Evolutionary conservation across 495 filamentous ascomycete genomes (phyloP).

Genomic region (Aspergillus indologenus): DNA sequence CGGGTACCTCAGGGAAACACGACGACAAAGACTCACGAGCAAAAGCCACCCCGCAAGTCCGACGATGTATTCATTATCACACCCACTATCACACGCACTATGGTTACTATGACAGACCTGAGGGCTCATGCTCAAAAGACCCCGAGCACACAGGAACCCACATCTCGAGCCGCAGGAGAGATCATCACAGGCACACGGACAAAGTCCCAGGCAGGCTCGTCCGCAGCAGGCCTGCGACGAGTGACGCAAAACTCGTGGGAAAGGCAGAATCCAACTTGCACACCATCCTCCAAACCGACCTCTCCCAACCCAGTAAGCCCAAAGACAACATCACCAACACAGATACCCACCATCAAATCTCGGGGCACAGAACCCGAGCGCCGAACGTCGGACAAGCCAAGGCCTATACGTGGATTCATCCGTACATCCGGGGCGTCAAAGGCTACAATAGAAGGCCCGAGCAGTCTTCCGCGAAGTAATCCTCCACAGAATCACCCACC

Average conservation of each 20-base stretch:
- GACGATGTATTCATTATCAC: slow-evolving; percentile 52
- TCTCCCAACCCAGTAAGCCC: background rate
- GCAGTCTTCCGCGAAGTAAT: slow-evolving; percentile 22
- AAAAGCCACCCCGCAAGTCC: slow-evolving; percentile 17
- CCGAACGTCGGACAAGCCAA: slow-evolving; percentile 15
- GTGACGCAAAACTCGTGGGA: slow-evolving; percentile 23
- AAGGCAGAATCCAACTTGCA: slow-evolving; percentile 11
- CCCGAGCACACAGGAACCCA: slow-evolving; percentile 4
- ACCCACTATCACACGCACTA: slow-evolving; percentile 46
- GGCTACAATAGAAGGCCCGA: slow-evolving; percentile 31
- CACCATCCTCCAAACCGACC: background rate
- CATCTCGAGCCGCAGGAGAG: slow-evolving; percentile 23
- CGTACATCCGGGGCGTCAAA: slow-evolving; percentile 34
- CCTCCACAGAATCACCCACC: slow-evolving; percentile 4
- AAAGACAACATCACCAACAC: background rate
- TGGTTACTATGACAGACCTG: slow-evolving; percentile 25
- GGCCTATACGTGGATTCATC: slow-evolving; percentile 42
- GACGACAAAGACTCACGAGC: slow-evolving; percentile 15
- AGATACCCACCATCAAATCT: background rate
- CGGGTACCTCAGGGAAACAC: slow-evolving; percentile 15
- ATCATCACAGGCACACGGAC: slow-evolving; percentile 32
- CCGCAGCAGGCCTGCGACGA: slow-evolving; percentile 33
- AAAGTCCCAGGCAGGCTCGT: slow-evolving; percentile 30
- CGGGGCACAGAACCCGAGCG: background rate
- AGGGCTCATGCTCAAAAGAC: slow-evolving; percentile 11